Evolutionary conservation across 225 moss, liverwort and hornwort species (phyloP).

Genomic region (Marchantia paleacea): DNA sequence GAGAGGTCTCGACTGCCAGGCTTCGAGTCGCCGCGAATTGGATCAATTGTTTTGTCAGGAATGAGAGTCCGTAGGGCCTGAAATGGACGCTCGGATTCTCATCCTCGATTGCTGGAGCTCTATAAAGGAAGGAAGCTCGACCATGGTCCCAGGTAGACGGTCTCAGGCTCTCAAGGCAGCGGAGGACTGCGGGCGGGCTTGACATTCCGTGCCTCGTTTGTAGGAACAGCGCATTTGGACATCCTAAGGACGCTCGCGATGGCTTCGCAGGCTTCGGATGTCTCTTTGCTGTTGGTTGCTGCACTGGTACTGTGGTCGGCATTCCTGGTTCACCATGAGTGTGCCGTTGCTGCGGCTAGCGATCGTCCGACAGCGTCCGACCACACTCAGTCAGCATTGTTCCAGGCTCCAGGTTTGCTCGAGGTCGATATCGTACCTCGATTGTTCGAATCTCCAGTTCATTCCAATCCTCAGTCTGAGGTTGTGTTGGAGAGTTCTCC

Average conservation of each 20-base stretch:
- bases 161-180: no score
- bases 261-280: background rate
- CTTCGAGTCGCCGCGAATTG: no score
- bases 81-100: background rate
- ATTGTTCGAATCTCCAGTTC: background rate
- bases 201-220: background rate
- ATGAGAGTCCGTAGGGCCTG: no score
- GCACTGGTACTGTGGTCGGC: background rate
- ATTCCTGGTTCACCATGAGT: background rate
- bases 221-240: background rate
- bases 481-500: background rate
- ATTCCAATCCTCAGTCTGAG: background rate
- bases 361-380: background rate
- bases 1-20: background rate
- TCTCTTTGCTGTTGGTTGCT: conserved; percentile 1
- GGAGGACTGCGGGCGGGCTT: no score
- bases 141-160: background rate
- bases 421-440: background rate
- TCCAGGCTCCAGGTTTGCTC: background rate
- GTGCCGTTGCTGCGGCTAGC: background rate
- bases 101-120: background rate
- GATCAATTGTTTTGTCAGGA: no score
- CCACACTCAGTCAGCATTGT: background rate
- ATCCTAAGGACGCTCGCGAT: background rate
- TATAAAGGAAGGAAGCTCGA: background rate